A percentile compares a stretch with the other conserved stretches of the same genome.
phyloP scores from a whole-genome alignment of 2,329 filamentous ascomycete species.

The Diaporthe aspalathi region DNA sequence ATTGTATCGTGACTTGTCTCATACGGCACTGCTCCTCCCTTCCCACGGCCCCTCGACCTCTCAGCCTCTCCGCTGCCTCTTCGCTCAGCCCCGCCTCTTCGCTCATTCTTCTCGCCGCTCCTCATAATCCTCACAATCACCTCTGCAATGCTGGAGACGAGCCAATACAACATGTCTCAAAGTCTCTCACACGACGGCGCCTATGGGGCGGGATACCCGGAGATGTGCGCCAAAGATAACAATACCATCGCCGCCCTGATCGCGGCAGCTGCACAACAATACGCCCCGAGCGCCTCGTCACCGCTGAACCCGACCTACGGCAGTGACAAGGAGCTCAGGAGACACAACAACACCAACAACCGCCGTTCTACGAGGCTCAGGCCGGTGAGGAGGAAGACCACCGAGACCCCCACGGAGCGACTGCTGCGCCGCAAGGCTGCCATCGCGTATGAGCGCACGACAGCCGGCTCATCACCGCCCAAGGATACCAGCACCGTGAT shows the following conservation, averaged over 20 bases:
- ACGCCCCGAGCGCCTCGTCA: slow-evolving; percentile 36
- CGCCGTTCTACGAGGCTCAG: slow-evolving; percentile 28
- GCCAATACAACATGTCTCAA: slow-evolving; percentile 34
- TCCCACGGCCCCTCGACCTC: slow-evolving; percentile 22
- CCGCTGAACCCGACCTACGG: slow-evolving; percentile 35
- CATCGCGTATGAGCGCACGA: slow-evolving; percentile 31
- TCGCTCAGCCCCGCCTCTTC: background rate
- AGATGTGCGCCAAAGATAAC: slow-evolving; percentile 26
- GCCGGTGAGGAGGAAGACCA: slow-evolving; percentile 32
- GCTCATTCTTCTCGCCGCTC: background rate
- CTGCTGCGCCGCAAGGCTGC: slow-evolving; percentile 37
- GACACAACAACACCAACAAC: slow-evolving; percentile 16
- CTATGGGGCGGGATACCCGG: slow-evolving; percentile 7
- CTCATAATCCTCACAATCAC: slow-evolving; percentile 5
- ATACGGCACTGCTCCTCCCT: slow-evolving; percentile 27
- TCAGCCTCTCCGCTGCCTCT: slow-evolving; percentile 17
- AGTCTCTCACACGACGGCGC: background rate
- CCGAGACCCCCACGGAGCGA: slow-evolving; percentile 34
- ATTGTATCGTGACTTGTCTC: slow-evolving; percentile 34
- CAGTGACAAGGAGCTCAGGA: slow-evolving; percentile 29
- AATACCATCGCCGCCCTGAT: slow-evolving; percentile 31
- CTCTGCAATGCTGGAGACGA: slow-evolving; percentile 10
- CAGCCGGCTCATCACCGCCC: background rate
- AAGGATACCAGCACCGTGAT: background rate
- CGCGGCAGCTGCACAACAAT: slow-evolving; percentile 35